Conservation (phyloP, 2,329 filamentous ascomycete species). For the Diaporthe destruens region DNA sequence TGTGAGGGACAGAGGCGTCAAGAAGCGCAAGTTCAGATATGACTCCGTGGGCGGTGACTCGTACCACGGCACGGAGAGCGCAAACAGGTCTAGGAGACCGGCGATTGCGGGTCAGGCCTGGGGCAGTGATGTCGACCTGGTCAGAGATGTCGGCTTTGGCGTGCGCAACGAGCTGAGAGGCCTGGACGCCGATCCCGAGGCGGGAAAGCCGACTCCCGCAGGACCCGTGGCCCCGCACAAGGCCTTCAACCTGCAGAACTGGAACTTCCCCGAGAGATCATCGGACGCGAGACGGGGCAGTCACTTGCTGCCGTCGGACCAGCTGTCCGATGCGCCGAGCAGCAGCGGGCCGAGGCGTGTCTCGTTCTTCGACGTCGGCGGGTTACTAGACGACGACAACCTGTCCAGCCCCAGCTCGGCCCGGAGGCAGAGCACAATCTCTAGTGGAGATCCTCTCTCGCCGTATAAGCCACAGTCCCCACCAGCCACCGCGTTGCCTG, state of each 20-base stretch:
- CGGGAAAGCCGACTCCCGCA: conserved; percentile 49
- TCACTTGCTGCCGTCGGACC: conserved; percentile 49
- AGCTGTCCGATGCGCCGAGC: conserved; percentile 51
- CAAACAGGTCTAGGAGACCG: conserved; percentile 65
- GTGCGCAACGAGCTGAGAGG: conserved; percentile 66
- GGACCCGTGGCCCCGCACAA: conserved; percentile 50
- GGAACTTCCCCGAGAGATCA: conserved; percentile 61
- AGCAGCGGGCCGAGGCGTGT: conserved; percentile 68
- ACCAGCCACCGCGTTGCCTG: conserved; percentile 60
- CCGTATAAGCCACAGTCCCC: conserved; percentile 51
- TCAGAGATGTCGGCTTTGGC: conserved; percentile 81
- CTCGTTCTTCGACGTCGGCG: conserved; percentile 89
- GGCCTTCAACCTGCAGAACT: conserved; percentile 53
- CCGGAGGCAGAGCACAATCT: conserved; percentile 58
- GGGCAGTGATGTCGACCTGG: conserved; percentile 93
- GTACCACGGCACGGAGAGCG: conserved; percentile 64
- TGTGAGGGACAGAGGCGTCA: conserved; percentile 88
- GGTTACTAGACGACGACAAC: conserved; percentile 69
- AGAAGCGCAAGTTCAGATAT: conserved; percentile 86
- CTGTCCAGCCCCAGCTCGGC: conserved; percentile 42
- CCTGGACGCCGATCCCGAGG: conserved; percentile 44
- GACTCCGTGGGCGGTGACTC: conserved; percentile 61
- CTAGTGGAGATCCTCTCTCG: conserved; percentile 55
- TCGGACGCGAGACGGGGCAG: conserved; percentile 44
- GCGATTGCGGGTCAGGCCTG: conserved; percentile 72